Evolutionary conservation across 768 basidiomycete genomes (phyloP), one percentile per base, ranked within the genome.

Genomic region (Dictyophora rubrovolvata): DNA sequence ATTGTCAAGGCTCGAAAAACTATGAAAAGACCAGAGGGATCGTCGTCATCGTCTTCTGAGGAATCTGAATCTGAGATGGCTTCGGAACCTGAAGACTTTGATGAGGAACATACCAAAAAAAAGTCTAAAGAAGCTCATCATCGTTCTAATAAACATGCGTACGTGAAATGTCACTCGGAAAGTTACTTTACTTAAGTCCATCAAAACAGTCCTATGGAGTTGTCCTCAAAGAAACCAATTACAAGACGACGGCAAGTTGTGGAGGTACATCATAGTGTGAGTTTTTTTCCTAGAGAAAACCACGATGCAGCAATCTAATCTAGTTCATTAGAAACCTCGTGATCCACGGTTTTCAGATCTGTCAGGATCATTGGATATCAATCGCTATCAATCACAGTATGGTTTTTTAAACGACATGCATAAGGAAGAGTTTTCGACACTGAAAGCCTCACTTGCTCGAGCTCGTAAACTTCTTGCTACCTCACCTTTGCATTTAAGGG

Each of bases 121-220:
- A 69, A 71, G 49, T 75, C 75, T 58, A 76, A 70, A 37, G 74
- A 77, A 59, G 74, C 82, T 2, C 67, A 75, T 12, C 87, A 86
- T 70, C 78, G 93, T 48, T 69, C 78, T 5, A 81, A 79, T 67
- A 96, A 97, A 67, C 86, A 95, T 72, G 91, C 94, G 93, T 94
- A 22, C 14, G 23, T 48, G 21, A 4, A 28, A n/a, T 14, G 37
- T 33, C 36, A 61, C 59, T 46, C 14, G 49, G 23, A 16, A 28
- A 46, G 21, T 33, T 57, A 11, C 23, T 35, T 33, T 54, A 59
- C 49, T 21, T 46, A 23, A 52, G 53, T 63, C 14, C 46, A 60
- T 11, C 22, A 22, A 49, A 28, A 22, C 61, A 94, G 93, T 1
- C 93, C 93, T 1, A 77, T 74, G 34, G 91, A 92, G 64, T 75